Evolutionary conservation across 345 rosid genomes (phyloP), one percentile per base, ranked within the genome.

Genomic region (Arabis hirsuta): DNA sequence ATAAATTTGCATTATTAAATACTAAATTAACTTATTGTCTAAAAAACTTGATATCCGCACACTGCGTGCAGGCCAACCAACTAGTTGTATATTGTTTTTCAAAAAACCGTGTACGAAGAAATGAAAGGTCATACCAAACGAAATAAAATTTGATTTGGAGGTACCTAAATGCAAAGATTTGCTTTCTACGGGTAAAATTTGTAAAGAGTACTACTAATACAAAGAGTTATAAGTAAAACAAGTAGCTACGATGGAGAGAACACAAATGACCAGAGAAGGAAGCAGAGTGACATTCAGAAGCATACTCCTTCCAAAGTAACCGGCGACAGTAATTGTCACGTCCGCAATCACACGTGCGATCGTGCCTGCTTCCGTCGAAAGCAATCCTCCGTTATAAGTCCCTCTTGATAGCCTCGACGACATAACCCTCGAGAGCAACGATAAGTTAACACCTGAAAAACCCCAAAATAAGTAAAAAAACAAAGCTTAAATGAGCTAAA

Each of bases 351-450:
- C 98, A 50, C 99, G 89, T 36, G 99, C 99, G 20, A 91, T 82
- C 0, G 98, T 95, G 14, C 99, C 97, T 0, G 99, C 98, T 73
- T 95, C 98, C 20, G 98, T 95, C 7, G 96, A 95, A 26, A 95
- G 92, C 45, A 95, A 76, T 11, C 99, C 99, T 0, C 97, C 97
- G 45, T 95, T 95, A 80, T 86, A 95, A 14, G 99, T 95, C 71
- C 99, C 97, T 1, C 90, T 86, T n/a, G 99, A 86, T 32, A 91
- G 86, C 79, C 99, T 83, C 26, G 97, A 88, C 7, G 97, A 91
- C 99, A 95, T 91, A 19, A 95, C 97, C 20, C 96, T 86, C 44
- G 99, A 91, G n/a, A 95, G 90, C 44, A 95, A 83, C n/a, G 99
- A 87, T 75, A 95, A 72, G 72, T 91, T 95, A 6, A 95, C 97